Evolutionary conservation across 2,329 filamentous ascomycete species (phyloP).

Genomic region (Colletotrichum lentis): DNA sequence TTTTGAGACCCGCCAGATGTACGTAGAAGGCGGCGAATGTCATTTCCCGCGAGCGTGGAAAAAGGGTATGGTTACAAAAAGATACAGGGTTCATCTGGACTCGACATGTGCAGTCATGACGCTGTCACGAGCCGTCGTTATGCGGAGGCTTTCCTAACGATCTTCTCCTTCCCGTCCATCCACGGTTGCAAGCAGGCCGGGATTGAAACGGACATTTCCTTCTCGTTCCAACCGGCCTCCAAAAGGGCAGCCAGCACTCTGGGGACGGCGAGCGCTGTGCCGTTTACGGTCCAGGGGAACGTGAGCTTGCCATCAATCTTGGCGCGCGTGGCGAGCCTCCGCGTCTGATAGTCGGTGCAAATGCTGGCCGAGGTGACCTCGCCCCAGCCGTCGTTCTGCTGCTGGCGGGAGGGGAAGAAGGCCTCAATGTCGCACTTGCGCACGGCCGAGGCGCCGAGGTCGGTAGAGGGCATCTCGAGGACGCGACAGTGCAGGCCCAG

Average conservation of each 20-base stretch:
- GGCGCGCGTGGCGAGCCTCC: constrained; percentile 79
- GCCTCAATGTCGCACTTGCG: constrained; percentile 95
- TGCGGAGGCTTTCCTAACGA: constrained; percentile 52
- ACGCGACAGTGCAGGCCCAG: constrained; percentile 87
- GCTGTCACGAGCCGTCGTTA: background rate
- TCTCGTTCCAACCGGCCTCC: constrained; percentile 88
- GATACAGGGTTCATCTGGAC: background rate
- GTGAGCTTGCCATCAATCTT: constrained; percentile 64
- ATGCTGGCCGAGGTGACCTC: constrained; percentile 91
- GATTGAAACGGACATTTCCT: constrained; percentile 71
- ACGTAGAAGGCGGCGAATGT: background rate
- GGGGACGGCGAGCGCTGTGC: constrained; percentile 90
- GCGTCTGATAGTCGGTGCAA: constrained; percentile 93
- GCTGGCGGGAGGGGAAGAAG: constrained; percentile 82
- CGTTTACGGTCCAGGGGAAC: constrained; percentile 92
- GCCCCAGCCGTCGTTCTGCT: constrained; percentile 79
- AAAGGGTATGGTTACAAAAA: constrained; percentile 7
- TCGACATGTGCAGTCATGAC: background rate
- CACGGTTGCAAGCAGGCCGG: constrained; percentile 82
- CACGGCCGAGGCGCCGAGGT: constrained; percentile 87
- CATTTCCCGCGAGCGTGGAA: background rate
- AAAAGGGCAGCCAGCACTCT: constrained; percentile 87
- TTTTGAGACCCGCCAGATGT: background rate
- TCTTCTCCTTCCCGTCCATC: constrained; percentile 80
- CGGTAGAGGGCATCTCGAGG: constrained; percentile 88